Evolutionary conservation across 208 protist genomes (phyloP).

Genomic region (Leptomonas pyrrhocoris): DNA sequence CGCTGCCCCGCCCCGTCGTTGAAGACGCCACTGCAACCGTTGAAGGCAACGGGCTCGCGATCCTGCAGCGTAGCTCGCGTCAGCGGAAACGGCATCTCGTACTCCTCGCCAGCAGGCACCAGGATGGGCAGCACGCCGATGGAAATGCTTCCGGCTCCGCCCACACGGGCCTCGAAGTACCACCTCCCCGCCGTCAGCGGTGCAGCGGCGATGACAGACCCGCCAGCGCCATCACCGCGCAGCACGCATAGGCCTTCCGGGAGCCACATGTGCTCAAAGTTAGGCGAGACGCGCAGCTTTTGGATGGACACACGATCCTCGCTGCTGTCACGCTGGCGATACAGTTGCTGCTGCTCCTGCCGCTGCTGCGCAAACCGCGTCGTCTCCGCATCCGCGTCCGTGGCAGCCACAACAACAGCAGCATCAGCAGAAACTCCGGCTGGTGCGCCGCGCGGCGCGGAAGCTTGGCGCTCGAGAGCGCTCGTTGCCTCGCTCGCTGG

Average conservation of each 20-base stretch:
- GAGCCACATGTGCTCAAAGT: slow-evolving; percentile 75
- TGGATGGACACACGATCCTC: slow-evolving; percentile 67
- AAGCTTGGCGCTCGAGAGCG: not conserved
- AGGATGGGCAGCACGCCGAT: slow-evolving; percentile 74
- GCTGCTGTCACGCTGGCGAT: slow-evolving; percentile 53
- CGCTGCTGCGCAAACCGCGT: slow-evolving; percentile 64
- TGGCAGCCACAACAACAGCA: not conserved
- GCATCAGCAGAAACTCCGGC: not conserved
- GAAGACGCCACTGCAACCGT: slow-evolving; percentile 67
- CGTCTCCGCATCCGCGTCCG: slow-evolving; percentile 19
- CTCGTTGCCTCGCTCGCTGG: no score
- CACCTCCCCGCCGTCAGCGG: slow-evolving; percentile 73
- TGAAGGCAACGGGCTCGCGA: slow-evolving; percentile 68
- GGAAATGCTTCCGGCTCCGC: slow-evolving; percentile 59
- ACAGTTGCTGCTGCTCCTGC: slow-evolving; percentile 67
- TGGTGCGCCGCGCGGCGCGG: not conserved
- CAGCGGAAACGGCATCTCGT: slow-evolving; percentile 24
- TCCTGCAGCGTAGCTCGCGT: slow-evolving; percentile 21
- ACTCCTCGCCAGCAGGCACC: not conserved
- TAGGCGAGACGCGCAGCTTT: slow-evolving; percentile 56
- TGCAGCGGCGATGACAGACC: slow-evolving; percentile 57
- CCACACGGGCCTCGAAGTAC: slow-evolving; percentile 90
- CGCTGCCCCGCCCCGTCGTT: slow-evolving; percentile 30
- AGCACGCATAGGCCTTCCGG: slow-evolving; percentile 67
- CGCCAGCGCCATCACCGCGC: slow-evolving; percentile 47